Base-by-base conservation (phyloP, 306 rosid species). In the Parietaria judaica region DNA sequence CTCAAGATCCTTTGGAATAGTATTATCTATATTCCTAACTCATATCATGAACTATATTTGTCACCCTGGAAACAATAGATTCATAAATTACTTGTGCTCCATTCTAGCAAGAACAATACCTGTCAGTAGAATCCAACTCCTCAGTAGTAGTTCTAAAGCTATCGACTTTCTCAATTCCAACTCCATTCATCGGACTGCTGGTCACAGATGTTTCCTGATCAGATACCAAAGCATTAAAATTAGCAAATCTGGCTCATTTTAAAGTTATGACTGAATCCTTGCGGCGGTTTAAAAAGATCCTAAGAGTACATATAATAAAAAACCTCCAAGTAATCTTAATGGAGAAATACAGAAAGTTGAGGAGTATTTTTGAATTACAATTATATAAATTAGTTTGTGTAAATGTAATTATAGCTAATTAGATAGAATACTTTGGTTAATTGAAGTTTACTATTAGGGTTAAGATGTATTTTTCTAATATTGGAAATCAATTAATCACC, bases 131-230 rank as follows among this genome's bases (percentile, higher is more conserved):
- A 66, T 54, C 81, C 23, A 56, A 50, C 55, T 79, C 87, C 34
- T 65, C 75, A 57, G 77, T 81, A 58, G 64, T 51, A 46, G 36
- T 45, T 54, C 61, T 60, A 8, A 70, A 75, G 76, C 67, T 69
- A 52, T 59, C 68, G 65, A 62, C 86, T 43, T 63, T 70, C 66
- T 84, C 88, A 62, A 63, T 63, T 63, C 67, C 68, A 56, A 66
- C 53, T 46, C 81, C 84, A 74, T 76, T 78, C 65, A 79, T 94
- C 65, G 55, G 84, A 75, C 78, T 74, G 82, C 72, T 68, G 52
- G 78, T 76, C 70, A 78, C 95, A 41, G 82, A 61, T 55, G 73
- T 34, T 62, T 81, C 96, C 99, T 94, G 83, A 71, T 67, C 50
- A 36, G 66, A 79, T 77, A 73, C 45, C 50, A 56, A 64, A 54